These are phyloP conservation scores for Begonia peltatifolia DNA, from an alignment of 306 rosid genomes.

Conservation along the genomic window DNA sequence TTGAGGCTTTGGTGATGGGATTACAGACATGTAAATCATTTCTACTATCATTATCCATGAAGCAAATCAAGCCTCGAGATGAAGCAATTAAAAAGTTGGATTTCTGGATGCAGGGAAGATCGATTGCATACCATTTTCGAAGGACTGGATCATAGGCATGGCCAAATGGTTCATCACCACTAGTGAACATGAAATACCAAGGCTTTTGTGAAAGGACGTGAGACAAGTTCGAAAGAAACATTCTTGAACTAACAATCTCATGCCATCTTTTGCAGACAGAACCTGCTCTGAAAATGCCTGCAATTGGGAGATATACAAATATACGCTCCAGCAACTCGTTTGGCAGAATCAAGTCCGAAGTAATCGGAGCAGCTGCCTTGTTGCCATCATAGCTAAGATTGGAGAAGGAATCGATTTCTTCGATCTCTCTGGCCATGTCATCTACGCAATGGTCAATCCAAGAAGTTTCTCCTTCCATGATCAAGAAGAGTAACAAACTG, in stretches of 20 bases:
- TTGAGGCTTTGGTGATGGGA: slow-evolving; percentile 43
- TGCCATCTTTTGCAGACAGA: slow-evolving; percentile 80
- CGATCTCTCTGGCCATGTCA: slow-evolving; percentile 26
- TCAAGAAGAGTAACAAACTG: slow-evolving; percentile 17
- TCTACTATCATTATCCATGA: slow-evolving; percentile 71
- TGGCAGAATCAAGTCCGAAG: slow-evolving; percentile 51
- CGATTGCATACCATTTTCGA: slow-evolving; percentile 80
- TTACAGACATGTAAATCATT: slow-evolving; percentile 57
- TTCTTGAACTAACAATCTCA: slow-evolving; percentile 52
- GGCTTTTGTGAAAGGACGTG: slow-evolving; percentile 51
- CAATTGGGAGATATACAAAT: slow-evolving; percentile 65
- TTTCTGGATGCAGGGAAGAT: slow-evolving; percentile 52
- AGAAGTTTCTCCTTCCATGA: slow-evolving; percentile 73
- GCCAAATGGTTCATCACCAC: slow-evolving; percentile 59
- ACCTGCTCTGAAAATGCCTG: slow-evolving; percentile 75
- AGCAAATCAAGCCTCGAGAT: slow-evolving; percentile 70
- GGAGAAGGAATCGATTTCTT: slow-evolving; percentile 34
- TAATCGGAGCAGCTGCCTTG: slow-evolving; percentile 37
- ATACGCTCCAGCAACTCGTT: slow-evolving; percentile 84
- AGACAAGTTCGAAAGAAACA: slow-evolving; percentile 58
- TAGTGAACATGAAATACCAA: slow-evolving; percentile 93
- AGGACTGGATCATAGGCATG: slow-evolving; percentile 62
- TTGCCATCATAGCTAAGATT: slow-evolving; percentile 47
- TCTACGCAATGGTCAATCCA: slow-evolving; percentile 52
- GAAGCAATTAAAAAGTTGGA: slow-evolving; percentile 61